Evolutionary conservation across 1,284 basidiomycete species (phyloP), one percentile per base, ranked within the genome.

Genomic region (Trametes sp.): DNA sequence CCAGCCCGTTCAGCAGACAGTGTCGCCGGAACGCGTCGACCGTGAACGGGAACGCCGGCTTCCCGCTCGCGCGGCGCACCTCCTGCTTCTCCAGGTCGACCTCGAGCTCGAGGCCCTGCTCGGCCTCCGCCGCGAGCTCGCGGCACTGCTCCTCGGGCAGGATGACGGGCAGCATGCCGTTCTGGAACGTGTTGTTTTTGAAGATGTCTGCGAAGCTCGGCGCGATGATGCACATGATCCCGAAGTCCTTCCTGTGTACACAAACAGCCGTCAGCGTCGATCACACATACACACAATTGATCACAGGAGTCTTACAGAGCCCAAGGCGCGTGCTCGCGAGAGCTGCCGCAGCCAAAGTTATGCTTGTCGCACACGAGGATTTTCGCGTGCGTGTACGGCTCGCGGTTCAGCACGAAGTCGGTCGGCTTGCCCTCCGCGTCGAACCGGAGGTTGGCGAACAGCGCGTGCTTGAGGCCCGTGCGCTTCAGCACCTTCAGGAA

Each of bases 161-260:
- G 9, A 82, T 78, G 56, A 98, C 83, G 19, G 95, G 94, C 48
- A 98, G 84, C 93, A 98, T 96, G 61, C 96, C 96, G 77, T 98
- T 98, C 78, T 98, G 96, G 91, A 96, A 94, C 66, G 92, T 87
- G 77, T 96, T 95, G 76, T 87, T 95, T 68, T 85, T 84, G 88
- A 97, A 97, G 73, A 98, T 98, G 71, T 98, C 96, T 41, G 94
- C 96, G 73, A 97, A 97, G 72, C 92, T 95, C 3, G 94, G 95
- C 0, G 95, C 94, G 74, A 98, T 96, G 70, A 98, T 82, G 75
- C 92, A 94, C 61, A 92, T 87, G 73, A 98, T 97, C 31, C 96
- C 96, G 75, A 98, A 98, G 78, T 98, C 95, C 73, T 95, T 94
- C 75, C 92, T 93, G 66, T n/a, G 46, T 61, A 24, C 16, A 36